Conservation (phyloP, 192 early-diverging fungal genomes). For the Funneliformis mosseae region DNA sequence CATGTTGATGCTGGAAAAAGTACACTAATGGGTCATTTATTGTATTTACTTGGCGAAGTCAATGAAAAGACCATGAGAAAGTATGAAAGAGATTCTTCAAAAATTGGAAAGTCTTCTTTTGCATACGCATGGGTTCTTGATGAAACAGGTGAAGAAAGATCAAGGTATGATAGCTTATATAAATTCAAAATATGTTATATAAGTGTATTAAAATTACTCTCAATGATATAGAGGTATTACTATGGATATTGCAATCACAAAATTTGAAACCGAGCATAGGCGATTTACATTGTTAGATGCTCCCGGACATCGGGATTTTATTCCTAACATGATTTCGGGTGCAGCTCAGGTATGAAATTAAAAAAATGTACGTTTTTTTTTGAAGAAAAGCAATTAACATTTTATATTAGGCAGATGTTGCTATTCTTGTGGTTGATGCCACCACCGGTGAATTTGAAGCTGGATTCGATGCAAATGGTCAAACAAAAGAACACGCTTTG, state of each 20-base stretch:
- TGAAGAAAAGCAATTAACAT: background rate
- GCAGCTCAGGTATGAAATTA: slow-evolving; percentile 65
- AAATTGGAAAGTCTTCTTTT: slow-evolving; percentile 94
- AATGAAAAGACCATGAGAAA: slow-evolving; percentile 83
- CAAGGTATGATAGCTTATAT: slow-evolving; percentile 44
- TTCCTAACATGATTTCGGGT: slow-evolving; percentile 99
- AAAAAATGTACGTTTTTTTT: background rate
- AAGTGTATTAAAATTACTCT: background rate
- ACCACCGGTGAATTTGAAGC: slow-evolving; percentile 91
- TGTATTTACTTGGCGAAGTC: slow-evolving; percentile 88
- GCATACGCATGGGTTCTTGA: slow-evolving; percentile 98
- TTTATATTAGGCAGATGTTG: slow-evolving; percentile 78
- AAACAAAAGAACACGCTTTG: slow-evolving; percentile 95
- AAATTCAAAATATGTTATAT: too few species aligned
- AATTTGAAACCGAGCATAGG: slow-evolving; percentile 80
- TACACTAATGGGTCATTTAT: slow-evolving; percentile 95
- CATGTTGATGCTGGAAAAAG: slow-evolving; percentile 98
- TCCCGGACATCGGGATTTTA: slow-evolving; percentile 97
- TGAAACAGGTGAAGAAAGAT: slow-evolving; percentile 91
- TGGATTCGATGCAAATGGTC: slow-evolving; percentile 92
- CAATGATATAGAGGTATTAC: slow-evolving; percentile 78
- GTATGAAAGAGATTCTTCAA: slow-evolving; percentile 88
- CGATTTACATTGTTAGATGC: slow-evolving; percentile 92
- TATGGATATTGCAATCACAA: slow-evolving; percentile 91
- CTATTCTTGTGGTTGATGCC: slow-evolving; percentile 90